Evolutionary conservation across 345 rosid genomes (phyloP).

Genomic region (Abelmoschus esculentus): DNA sequence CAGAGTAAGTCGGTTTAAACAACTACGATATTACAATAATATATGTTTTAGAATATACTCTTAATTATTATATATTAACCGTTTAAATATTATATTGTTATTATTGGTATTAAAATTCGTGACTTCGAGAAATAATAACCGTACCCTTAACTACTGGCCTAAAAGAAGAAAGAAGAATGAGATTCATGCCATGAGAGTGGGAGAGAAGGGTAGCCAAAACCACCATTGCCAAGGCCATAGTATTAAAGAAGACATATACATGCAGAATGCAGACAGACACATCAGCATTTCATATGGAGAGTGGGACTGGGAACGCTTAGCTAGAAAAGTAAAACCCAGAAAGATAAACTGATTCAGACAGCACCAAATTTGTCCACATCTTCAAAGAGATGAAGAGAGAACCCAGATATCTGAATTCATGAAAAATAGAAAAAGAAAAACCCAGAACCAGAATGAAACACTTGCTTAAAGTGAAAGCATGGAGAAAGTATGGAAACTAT

Average conservation of each 20-base stretch:
- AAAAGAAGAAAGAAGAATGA: too few relatives aligned
- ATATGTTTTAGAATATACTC: too few relatives aligned
- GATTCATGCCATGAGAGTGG: background rate
- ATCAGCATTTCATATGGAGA: background rate
- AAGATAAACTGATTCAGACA: background rate
- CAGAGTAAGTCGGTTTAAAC: too few relatives aligned
- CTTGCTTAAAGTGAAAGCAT: constrained; percentile 21
- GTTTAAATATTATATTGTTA: too few relatives aligned
- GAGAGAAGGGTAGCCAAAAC: constrained; percentile 8
- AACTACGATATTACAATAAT: too few relatives aligned
- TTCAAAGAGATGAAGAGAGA: too few relatives aligned
- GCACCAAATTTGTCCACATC: background rate
- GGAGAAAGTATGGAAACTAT: constrained; percentile 28
- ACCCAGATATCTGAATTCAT: background rate
- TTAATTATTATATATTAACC: too few relatives aligned
- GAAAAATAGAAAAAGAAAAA: background rate
- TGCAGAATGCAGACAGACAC: background rate
- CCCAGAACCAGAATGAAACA: background rate
- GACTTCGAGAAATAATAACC: too few relatives aligned
- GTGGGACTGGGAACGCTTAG: too few relatives aligned
- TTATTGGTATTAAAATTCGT: too few relatives aligned
- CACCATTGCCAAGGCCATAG: constrained; percentile 16
- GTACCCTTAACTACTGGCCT: too few relatives aligned
- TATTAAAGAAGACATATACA: background rate
- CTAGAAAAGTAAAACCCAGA: background rate